Percentiles rank a stretch among this genome's conserved stretches.
phyloP scores from a whole-genome alignment of 257 asterid genomes.

The Solanum sejunctum region DNA sequence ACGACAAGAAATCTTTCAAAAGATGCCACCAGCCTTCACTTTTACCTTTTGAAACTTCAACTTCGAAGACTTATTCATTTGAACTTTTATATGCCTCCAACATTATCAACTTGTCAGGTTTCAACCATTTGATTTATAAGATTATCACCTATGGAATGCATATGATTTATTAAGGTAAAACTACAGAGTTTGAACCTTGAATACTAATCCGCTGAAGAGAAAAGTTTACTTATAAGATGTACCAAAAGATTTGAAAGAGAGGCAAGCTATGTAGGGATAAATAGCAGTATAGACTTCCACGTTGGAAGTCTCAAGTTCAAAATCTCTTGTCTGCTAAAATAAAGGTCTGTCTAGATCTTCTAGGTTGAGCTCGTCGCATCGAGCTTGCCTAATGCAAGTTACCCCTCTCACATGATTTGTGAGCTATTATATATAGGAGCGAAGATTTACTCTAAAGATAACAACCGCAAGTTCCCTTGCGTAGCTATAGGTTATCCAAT shows the following conservation, averaged over 20 bases:
- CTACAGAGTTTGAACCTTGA: background rate
- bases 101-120: background rate
- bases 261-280: background rate
- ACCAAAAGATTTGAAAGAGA: background rate
- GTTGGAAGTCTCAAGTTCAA: no score
- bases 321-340: no score
- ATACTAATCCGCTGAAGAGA: background rate
- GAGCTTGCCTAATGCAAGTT: no score
- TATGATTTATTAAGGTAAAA: background rate
- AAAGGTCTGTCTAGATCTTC: no score
- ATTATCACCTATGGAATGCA: background rate
- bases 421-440: no score
- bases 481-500: background rate
- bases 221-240: background rate
- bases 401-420: no score
- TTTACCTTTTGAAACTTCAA: background rate
- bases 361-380: no score
- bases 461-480: rapidly evolving
- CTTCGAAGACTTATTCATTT: background rate
- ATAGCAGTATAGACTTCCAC: background rate
- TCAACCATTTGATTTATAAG: background rate
- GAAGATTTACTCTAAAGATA: no score
- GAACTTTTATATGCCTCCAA: background rate
- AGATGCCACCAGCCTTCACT: background rate
- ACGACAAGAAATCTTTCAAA: background rate